Base-by-base conservation (phyloP, 2,329 filamentous ascomycete genomes). In the Chlorencoelia australis region DNA sequence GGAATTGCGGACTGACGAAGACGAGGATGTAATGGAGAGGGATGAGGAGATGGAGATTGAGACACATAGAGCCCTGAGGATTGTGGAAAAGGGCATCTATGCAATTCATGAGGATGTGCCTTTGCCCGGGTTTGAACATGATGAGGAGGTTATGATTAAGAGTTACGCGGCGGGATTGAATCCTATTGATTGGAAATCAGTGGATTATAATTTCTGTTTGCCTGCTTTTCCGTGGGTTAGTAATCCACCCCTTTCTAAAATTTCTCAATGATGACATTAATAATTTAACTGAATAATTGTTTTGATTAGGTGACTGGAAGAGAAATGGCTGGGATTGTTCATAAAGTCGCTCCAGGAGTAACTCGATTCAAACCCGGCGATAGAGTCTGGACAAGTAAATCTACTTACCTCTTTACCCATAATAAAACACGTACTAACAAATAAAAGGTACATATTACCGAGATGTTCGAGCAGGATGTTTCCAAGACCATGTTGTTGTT, bases 131-230 rank as follows among this genome's bases (percentile, higher is more conserved):
- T 39, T 65, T 53, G 56, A 61, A 9, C 35, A 44, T 19, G 42
- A 44, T 3, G 34, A 62, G 39, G 48, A 57, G 30, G 50, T 66
- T 7, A 58, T 64, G 31, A 57, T 66, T 5, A 45, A 59, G 18
- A 43, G 53, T 7, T 46, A 48, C 18, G 55, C 59, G 0, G 49
- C 47, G 7, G 61, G 59, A 0, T 18, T 70, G 42, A 71, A 66
- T 48, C 64, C 63, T 39, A 62, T 61, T 30, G 68, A 73, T 40
- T 58, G 56, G 51, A n/a, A n/a, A n/a, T n/a, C n/a, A n/a, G n/a
- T n/a, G n/a, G n/a, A n/a, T n/a, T n/a, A n/a, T n/a, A n/a, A n/a
- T n/a, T n/a, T n/a, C n/a, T n/a, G n/a, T n/a, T n/a, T n/a, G n/a
- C n/a, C n/a, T n/a, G n/a, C n/a, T n/a, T n/a, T n/a, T n/a, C n/a